Conservation (phyloP, 2,329 filamentous ascomycete species). For the Penicillium sp. region DNA sequence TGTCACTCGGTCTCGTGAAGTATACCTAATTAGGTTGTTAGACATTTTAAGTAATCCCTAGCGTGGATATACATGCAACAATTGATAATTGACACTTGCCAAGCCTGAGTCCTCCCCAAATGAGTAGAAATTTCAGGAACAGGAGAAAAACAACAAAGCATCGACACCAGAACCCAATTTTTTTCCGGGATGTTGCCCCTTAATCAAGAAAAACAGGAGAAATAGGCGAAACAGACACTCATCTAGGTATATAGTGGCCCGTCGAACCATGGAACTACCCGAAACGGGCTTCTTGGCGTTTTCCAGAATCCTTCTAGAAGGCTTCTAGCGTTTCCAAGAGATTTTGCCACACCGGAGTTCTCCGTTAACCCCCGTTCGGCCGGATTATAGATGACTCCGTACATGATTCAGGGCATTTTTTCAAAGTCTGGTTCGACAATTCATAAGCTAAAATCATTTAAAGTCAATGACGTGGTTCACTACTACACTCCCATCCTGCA, state of each 20-base stretch:
- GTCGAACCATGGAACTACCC: conserved; percentile 5
- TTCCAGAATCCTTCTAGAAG: conserved; percentile 37
- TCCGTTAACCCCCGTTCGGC: neutral
- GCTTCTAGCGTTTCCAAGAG: conserved; percentile 27
- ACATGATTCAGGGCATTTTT: neutral
- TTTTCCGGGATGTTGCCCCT: neutral
- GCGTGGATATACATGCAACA: neutral
- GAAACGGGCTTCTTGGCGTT: conserved; percentile 24
- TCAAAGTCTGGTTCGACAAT: neutral
- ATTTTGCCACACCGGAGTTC: conserved; percentile 15
- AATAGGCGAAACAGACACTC: neutral
- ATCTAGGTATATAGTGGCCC: neutral
- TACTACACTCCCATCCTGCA: neutral
- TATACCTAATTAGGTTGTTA: neutral
- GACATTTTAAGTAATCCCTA: neutral
- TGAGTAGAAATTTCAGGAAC: neutral
- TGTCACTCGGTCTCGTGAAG: too few relatives aligned
- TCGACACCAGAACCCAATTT: neutral
- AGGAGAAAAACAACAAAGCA: neutral
- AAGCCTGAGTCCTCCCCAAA: neutral
- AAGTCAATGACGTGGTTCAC: conserved; percentile 17
- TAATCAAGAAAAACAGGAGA: neutral
- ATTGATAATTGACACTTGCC: neutral
- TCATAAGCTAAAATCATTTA: neutral
- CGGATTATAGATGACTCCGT: neutral